phyloP scores from a whole-genome alignment of 2,329 filamentous ascomycete species.

The Curvularia hawaiiensis region DNA sequence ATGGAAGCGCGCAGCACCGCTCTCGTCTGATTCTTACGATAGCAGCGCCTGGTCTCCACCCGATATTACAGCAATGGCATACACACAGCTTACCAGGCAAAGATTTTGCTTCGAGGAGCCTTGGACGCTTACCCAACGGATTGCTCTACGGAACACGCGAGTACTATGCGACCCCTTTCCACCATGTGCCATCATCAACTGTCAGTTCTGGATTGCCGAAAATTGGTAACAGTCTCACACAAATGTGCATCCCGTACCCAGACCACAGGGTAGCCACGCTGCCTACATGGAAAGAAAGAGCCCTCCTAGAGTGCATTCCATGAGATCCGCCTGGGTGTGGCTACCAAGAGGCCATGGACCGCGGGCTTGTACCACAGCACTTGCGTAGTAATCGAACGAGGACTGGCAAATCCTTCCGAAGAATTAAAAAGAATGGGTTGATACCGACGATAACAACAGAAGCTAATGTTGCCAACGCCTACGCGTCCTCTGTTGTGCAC shows the following conservation, averaged over 20 bases:
- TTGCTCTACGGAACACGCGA: constrained; percentile 62
- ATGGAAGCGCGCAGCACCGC: constrained; percentile 69
- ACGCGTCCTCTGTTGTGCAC: constrained; percentile 62
- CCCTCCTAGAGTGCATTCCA: constrained; percentile 64
- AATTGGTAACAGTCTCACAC: constrained; percentile 65
- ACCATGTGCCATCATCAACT: constrained; percentile 59
- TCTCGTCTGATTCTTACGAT: constrained; percentile 73
- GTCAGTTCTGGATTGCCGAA: constrained; percentile 65
- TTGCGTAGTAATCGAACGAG: constrained; percentile 26
- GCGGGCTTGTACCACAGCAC: constrained; percentile 39
- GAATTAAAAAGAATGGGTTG: constrained; percentile 59
- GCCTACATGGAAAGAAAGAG: constrained; percentile 39
- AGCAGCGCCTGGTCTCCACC: constrained; percentile 66
- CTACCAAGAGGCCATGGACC: constrained; percentile 43
- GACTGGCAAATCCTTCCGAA: constrained; percentile 52
- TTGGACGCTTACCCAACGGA: constrained; percentile 56
- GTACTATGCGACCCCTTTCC: constrained; percentile 63
- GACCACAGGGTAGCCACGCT: constrained; percentile 64
- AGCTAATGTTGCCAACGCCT: constrained; percentile 57
- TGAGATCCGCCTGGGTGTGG: constrained; percentile 52
- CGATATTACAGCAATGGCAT: constrained; percentile 61
- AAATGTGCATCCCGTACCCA: constrained; percentile 67
- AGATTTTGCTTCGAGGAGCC: constrained; percentile 34
- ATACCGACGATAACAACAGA: constrained; percentile 68
- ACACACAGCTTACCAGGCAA: constrained; percentile 66